Base-by-base conservation (phyloP, 2,329 filamentous ascomycete genomes). In the Trichoderma sp. region DNA sequence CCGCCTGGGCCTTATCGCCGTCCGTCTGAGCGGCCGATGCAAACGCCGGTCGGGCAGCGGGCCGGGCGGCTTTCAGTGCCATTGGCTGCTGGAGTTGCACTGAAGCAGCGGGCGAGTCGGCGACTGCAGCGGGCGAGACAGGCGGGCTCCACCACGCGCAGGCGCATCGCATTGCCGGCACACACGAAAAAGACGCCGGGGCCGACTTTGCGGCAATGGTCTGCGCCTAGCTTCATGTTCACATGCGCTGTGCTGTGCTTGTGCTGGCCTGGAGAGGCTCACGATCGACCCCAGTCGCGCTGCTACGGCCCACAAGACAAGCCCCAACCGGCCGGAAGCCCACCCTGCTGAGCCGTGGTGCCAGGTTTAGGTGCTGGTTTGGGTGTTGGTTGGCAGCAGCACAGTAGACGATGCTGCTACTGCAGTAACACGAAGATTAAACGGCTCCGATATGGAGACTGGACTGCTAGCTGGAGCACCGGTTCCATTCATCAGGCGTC, bases 1-100 rank as follows among this genome's bases (percentile, higher is more conserved):
- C 8, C n/a, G n/a, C 9, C 20, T 20, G n/a, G n/a, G 66, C 47
- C 61, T 73, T 73, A 73, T 71, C 71, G 71, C 71, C 71, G 71
- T 28, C 58, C 23, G 68, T 71, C 68, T 32, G 71, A 55, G 71
- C 71, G 71, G 71, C 62, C 47, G 71, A 63, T 28, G 61, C 68
- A 73, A 72, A 71, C 68, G 61, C 71, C 71, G 71, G 69, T 70
- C 55, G 57, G 64, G 11, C 55, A 34, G 70, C 32, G 66, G 70
- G 47, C 53, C 57, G 64, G 55, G 58, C 66, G 70, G 65, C 50
- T 63, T 64, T 28, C 36, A 55, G 70, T 50, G 57, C 58, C 36
- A 72, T 70, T 70, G 66, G 70, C 58, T 53, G 53, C 39, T 59
- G 57, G 30, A 17, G 57, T 59, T 34, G 57, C 57, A 59, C 57